Evolutionary conservation across 495 filamentous ascomycete genomes (phyloP), one percentile per base, ranked within the genome.

Genomic region (Aspergillus baeticus): DNA sequence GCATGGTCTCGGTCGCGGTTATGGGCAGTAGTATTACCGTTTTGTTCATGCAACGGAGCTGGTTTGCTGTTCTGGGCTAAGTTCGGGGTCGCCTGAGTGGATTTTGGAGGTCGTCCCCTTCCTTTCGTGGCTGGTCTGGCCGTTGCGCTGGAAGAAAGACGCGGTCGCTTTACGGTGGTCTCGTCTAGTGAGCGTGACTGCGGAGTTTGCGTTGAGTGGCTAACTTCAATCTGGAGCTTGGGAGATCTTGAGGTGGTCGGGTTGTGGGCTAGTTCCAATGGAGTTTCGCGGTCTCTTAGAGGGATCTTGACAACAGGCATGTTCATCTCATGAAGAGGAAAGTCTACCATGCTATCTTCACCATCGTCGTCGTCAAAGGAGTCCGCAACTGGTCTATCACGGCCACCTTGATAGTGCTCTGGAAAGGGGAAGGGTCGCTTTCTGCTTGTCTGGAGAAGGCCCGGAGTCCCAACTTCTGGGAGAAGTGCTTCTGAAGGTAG

Each of bases 391-490:
- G 63, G 60, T 8, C 65, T 60, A 10, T 56, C 58, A 14, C 57
- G 68, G n/a, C 65, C 65, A 41, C 33, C 61, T 0, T 64, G 49
- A 39, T 67, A 70, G 5, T 67, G 64, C 38, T 75, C 69, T 10
- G 71, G 64, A 62, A 67, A 76, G 0, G 71, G 65, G 61, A 67
- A 76, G 0, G 64, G 45, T 23, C 73, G 74, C 42, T 75, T 77
- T 33, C 65, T 68, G 60, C 67, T 66, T 31, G 64, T 67, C 54
- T 73, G 72, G 1, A 77, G 61, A 15, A 76, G 58, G 42, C 69
- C 74, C 2, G 72, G 75, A 35, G 73, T 74, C 20, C 66, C 59
- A 7, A 76, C 67, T 61, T 73, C 66, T 3, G 74, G 67, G 3
- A 76, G 47, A 6, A 56, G 45, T 15, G 50, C 59, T 4, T 65